phyloP scores from a whole-genome alignment of 2,329 filamentous ascomycete species.

The Didymella segeticola region DNA sequence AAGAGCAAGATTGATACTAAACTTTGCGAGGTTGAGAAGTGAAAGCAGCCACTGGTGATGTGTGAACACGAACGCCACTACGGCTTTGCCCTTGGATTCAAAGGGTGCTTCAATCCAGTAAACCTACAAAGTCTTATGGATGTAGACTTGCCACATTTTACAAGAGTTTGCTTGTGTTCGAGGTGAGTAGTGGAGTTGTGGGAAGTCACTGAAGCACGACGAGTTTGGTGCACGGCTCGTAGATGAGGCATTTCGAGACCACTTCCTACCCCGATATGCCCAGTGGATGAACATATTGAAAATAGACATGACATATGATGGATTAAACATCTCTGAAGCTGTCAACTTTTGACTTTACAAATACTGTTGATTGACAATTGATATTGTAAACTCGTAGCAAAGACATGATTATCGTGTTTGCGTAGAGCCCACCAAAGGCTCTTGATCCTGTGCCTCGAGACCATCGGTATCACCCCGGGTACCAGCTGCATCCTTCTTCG shows the following conservation, averaged over 20 bases:
- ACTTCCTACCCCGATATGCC: background rate
- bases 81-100: too few species aligned
- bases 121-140: too few species aligned
- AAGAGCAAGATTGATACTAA: background rate
- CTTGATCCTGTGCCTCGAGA: slow-evolving; percentile 43
- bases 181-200: background rate
- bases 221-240: background rate
- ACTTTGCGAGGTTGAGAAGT: background rate
- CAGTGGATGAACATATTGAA: background rate
- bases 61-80: too few species aligned
- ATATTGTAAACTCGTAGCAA: background rate
- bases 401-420: too few species aligned
- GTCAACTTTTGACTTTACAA: too few species aligned
- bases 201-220: background rate
- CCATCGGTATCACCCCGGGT: slow-evolving; percentile 42
- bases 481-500: slow-evolving; percentile 47
- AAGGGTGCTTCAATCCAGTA: too few species aligned
- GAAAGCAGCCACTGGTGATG: background rate
- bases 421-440: slow-evolving; percentile 36
- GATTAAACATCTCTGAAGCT: too few species aligned
- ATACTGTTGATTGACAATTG: too few species aligned
- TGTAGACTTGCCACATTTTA: too few species aligned
- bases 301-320: too few species aligned
- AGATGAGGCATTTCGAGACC: background rate
- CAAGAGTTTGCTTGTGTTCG: background rate